Evolutionary conservation across 495 filamentous ascomycete species (phyloP), one percentile per base, ranked within the genome.

Genomic region (Emericellopsis terricola): DNA sequence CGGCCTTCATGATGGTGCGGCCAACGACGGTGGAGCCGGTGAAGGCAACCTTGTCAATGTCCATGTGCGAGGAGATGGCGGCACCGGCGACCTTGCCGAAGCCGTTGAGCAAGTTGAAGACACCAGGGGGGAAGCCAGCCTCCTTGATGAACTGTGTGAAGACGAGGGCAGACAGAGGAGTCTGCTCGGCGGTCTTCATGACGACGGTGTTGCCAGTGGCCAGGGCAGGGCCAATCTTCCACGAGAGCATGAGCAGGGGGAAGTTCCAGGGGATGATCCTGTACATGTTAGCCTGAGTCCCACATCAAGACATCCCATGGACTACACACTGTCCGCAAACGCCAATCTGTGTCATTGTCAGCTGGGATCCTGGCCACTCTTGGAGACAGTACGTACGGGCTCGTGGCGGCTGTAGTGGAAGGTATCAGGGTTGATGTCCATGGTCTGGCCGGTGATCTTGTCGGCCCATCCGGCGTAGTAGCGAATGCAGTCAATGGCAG

Each of bases 381-480:
- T 4, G 21, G 15, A 3, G 10, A 35, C 13, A 5, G n/a, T 11
- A 26, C 23, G 6, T 24, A 24, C 1, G 28, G 89, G 84, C 63
- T 96, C 86, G 46, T 84, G 80, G 45, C 66, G 70, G 47, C 81
- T 86, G 64, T 93, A 97, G 63, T 79, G 73, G 8, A 97, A 85
- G 44, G 77, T 79, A 41, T 91, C 82, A 20, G 68, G 57, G 50
- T 76, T 68, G 39, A 82, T 86, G 43, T 94, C 89, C 39, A 94
- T 78, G 41, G 87, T 85, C 62, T 87, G 89, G 53, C 89, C 89
- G 63, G 83, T 73, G 46, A 97, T 78, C 78, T 97, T 97, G 61
- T 97, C 89, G 32, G 91, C 82, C 85, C 85, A 97, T 36, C 89
- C 89, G 53, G 74, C 91, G 48, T 96, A 97, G 68, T 96, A 97